Conservation (phyloP, 148 eudicot genomes). For the Polygonum maritimum region DNA sequence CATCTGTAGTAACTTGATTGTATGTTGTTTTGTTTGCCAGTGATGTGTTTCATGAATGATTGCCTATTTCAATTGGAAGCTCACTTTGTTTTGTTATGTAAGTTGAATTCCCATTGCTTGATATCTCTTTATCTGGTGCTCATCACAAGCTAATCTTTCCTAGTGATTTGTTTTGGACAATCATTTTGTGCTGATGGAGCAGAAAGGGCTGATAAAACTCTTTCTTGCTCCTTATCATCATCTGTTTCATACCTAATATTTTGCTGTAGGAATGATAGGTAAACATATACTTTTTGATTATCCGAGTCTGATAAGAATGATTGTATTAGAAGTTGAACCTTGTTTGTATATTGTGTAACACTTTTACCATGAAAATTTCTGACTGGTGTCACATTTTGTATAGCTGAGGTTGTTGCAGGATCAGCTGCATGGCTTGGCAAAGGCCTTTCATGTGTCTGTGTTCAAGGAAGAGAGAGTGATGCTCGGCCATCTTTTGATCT, state of each 20-base stretch:
- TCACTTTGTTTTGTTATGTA: constrained; percentile 1
- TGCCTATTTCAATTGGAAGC: background rate
- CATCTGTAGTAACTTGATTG: background rate
- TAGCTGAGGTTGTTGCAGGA: constrained; percentile 95
- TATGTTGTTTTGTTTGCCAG: constrained; percentile 4
- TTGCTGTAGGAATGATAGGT: background rate
- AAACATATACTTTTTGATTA: background rate
- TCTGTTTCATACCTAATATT: background rate
- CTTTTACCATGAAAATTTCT: background rate
- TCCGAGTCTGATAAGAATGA: background rate
- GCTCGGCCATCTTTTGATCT: constrained; percentile 91
- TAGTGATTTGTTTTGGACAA: background rate
- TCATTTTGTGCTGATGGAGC: background rate
- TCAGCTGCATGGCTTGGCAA: constrained; percentile 98
- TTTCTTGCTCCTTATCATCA: background rate
- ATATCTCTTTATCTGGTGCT: background rate
- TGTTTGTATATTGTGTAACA: background rate
- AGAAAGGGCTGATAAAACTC: background rate
- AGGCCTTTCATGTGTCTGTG: constrained; percentile 98
- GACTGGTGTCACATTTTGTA: constrained; percentile 3
- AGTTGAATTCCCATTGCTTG: background rate
- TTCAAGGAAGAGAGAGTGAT: constrained; percentile 86
- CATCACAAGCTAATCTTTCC: background rate
- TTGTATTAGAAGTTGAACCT: background rate
- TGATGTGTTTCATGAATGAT: constrained; percentile 9